Base-by-base conservation (phyloP, 2,329 filamentous ascomycete genomes). In the Calonectria pseudoturangicola region DNA sequence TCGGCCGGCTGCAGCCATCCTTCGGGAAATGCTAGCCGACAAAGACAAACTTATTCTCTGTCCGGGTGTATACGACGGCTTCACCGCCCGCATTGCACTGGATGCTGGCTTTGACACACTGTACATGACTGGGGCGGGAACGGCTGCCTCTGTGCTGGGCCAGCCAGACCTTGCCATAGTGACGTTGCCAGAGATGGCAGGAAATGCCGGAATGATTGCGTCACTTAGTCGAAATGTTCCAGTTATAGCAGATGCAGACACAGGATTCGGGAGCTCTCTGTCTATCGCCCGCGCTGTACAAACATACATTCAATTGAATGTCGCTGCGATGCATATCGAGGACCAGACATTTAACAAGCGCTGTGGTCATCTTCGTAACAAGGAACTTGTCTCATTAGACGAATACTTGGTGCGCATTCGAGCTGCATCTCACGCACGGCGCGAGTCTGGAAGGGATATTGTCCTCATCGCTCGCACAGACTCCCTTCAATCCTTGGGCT, bases 311-410 rank as follows among this genome's bases (percentile, higher is more conserved):
- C 47, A 50, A 16, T 27, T 50, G 12, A 50, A 50, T 28, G 25
- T 50, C 21, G 47, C 47, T 6, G 47, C 47, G 4, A 50, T 50
- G 47, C 47, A 50, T 9, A 50, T 50, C 7, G 47, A 50, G 10
- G 47, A 50, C 15, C 47, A 50, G 47, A 50, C 47, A 50, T 50
- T 50, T 6, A 50, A 50, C 47, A 50, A 50, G 25, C 21, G 47
- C 12, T 50, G 47, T 15, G 47, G 47, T 12, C 47, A 50, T 28
- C 47, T 50, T 28, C 47, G 47, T 5, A 50, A 50, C 8, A 50
- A 50, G 25, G 25, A 50, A 27, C 47, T 50, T 3, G 47, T 50
- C 16, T 50, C 47, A 4, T 15, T 50, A 18, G 25, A 28, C 9
- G 47, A 50, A 8, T 50, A 50, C 21, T 16, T 50, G 47, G 47